Base-by-base conservation (phyloP, 2,329 filamentous ascomycete genomes). In the Hirsutella thompsonii region DNA sequence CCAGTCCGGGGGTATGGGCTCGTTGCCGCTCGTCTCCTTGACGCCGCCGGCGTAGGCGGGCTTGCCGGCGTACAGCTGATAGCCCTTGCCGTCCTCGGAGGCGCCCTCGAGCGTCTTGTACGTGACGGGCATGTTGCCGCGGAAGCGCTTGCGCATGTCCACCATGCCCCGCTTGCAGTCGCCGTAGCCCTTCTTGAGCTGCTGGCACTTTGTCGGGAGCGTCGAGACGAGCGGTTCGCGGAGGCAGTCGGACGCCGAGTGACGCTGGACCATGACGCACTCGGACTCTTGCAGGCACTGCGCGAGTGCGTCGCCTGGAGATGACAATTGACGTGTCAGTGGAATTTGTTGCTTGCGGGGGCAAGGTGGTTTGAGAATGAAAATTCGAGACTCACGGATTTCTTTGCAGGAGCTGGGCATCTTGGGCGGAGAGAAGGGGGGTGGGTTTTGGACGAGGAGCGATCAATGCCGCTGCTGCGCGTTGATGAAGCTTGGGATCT, bases 401-500 rank as follows among this genome's bases (percentile, higher is more conserved):
- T 96, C 90, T 77, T 89, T 86, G 69, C 92, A 98, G 47, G 90
- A 95, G 63, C 84, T 88, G 44, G 90, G 89, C 92, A 96, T 94
- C 41, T 20, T 61, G 69, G 60, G 16, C 32, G 14, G 2, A 3
- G 13, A 8, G 14, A 4, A 9, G 14, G n/a, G n/a, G n/a, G n/a
- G n/a, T n/a, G n/a, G n/a, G n/a, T n/a, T n/a, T 32, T n/a, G 29
- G 23, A 26, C 23, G 23, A 26, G 23, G n/a, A n/a, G n/a, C n/a
- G n/a, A n/a, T n/a, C n/a, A n/a, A n/a, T n/a, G n/a, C n/a, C n/a
- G n/a, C n/a, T n/a, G n/a, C n/a, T n/a, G n/a, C n/a, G n/a, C n/a
- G n/a, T 26, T 26, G 23, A 6, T 26, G 23, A 26, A 26, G 23
- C 23, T 26, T n/a, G n/a, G 23, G 23, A 26, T 26, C 23, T 11